Base-by-base conservation (phyloP, 345 rosid species). In the Eutrema yunnanense region DNA sequence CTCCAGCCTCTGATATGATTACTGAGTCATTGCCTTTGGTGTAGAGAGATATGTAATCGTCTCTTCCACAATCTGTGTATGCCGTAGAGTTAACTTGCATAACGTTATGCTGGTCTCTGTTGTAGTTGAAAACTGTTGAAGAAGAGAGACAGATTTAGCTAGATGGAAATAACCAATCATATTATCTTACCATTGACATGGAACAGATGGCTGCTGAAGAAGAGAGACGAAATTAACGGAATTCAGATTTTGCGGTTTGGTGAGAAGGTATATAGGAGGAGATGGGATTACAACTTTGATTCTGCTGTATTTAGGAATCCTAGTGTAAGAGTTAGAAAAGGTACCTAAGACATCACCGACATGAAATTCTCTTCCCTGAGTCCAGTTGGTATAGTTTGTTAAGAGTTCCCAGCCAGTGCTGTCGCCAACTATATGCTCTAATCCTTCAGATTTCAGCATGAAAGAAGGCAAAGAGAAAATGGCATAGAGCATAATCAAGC, bases 21-120 rank as follows among this genome's bases (percentile, higher is more conserved):
- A 79, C 5, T 2, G 78, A 67, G 71, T 78, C 77, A n/a, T 55
- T 75, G 27, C 82, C 84, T 52, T 76, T 73, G 42, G 55, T 71
- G 51, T 47, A 71, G 65, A 83, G 75, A 29, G 71, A 63, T 42
- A 49, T 67, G 66, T 79, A 70, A 4, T 69, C 32, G 6, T 77
- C 81, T 50, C 61, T 73, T 27, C 36, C 71, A 68, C 81, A 83
- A 14, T 69, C 53, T 77, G 77, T 43, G 19, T 79, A 79, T n/a
- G 82, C 82, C 3, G 84, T 71, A 34, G 81, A 75, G 51, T 78
- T 83, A n/a, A 76, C 85, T 76, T 78, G 82, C 81, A 79, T 78
- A 38, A 75, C 81, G 38, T 79, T 83, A 58, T 79, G 79, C 71
- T 55, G 46, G 47, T 62, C 75, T 1, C 6, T 61, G 55, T 70